Evolutionary conservation across 768 basidiomycete species (phyloP), one percentile per base, ranked within the genome.

Genomic region (Collybiopsis confluens): DNA sequence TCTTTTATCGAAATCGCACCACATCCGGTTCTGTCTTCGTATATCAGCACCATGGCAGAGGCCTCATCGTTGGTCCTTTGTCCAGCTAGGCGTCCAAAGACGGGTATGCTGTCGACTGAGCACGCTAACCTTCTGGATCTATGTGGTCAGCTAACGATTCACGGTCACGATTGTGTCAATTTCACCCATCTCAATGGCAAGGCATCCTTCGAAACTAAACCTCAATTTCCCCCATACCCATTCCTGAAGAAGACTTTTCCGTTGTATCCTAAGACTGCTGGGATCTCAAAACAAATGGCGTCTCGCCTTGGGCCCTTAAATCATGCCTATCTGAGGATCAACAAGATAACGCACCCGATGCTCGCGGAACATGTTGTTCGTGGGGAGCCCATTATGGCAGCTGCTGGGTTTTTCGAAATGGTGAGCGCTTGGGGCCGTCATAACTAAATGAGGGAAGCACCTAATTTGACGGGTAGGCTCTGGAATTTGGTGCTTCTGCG

Each of bases 321-420:
- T 28, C 30, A 37, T 21, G 16, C 35, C 16, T 36, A 27, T 11
- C 16, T 62, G 10, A 37, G 30, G 13, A 5, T 62, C 8, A 58
- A 54, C 35, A 15, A 33, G 36, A 47, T 38, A 10, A 71, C 70
- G 0, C 68, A 70, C 47, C 68, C 73, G 2, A 66, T 65, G 26
- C 61, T 77, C 9, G 69, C 72, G 0, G 65, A 73, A 16, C 75
- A 77, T 51, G 56, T 77, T 30, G 73, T 77, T 28, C 66, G 64
- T 15, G 68, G 67, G 3, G 69, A 74, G 8, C 65, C 72, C 0
- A 73, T 77, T 13, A 67, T 77, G 64, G 73, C 75, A 4, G 72
- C 72, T 2, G 65, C 73, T 8, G 75, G 74, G 23, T 76, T 56
- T 43, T 44, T 70, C 2, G 61, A 64, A 53, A 69, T 70, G 69